A percentile compares a stretch with the other conserved stretches of the same genome.
Evolutionary conservation across 139 green algal species (phyloP).

Genomic region (Trebouxia sp.): DNA sequence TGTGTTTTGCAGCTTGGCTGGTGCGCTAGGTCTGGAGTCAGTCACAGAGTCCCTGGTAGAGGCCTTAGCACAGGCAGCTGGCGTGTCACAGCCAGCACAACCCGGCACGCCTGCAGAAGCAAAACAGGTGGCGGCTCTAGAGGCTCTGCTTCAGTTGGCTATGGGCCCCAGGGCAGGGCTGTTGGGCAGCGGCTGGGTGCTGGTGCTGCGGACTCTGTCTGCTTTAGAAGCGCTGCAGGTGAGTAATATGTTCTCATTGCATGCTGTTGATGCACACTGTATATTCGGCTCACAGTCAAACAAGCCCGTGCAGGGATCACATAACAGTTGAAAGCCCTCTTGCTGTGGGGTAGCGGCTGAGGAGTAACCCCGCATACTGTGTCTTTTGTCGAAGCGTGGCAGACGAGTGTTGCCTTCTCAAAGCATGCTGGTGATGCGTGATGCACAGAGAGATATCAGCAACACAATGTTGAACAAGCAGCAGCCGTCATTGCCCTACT

Average conservation of each 20-base stretch:
- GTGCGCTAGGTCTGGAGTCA: slow-evolving; percentile 65
- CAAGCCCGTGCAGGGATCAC: too few relatives aligned
- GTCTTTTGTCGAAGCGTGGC: too few relatives aligned
- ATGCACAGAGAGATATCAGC: too few relatives aligned
- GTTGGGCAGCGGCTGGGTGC: slow-evolving; percentile 75
- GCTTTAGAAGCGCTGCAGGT: slow-evolving; percentile 70
- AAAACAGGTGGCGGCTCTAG: slow-evolving; percentile 72
- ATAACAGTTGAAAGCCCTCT: too few relatives aligned
- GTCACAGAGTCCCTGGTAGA: slow-evolving; percentile 57
- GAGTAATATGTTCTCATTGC: background rate
- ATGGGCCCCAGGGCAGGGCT: slow-evolving; percentile 59
- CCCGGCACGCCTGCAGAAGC: slow-evolving; percentile 34
- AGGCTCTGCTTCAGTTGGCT: slow-evolving; percentile 61
- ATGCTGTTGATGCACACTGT: too few relatives aligned
- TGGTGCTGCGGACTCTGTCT: slow-evolving; percentile 71
- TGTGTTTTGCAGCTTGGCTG: slow-evolving; percentile 48
- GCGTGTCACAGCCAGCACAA: slow-evolving; percentile 25
- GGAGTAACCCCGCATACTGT: too few relatives aligned
- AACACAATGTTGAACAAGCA: too few relatives aligned
- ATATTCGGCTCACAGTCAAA: too few relatives aligned
- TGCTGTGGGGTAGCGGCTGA: too few relatives aligned
- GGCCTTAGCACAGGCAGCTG: slow-evolving; percentile 48
- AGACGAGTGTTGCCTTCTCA: too few relatives aligned
- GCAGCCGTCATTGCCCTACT: too few relatives aligned
- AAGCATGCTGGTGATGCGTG: too few relatives aligned